Base-by-base conservation (phyloP, 2,329 filamentous ascomycete species). In the Curvularia verruculosa region DNA sequence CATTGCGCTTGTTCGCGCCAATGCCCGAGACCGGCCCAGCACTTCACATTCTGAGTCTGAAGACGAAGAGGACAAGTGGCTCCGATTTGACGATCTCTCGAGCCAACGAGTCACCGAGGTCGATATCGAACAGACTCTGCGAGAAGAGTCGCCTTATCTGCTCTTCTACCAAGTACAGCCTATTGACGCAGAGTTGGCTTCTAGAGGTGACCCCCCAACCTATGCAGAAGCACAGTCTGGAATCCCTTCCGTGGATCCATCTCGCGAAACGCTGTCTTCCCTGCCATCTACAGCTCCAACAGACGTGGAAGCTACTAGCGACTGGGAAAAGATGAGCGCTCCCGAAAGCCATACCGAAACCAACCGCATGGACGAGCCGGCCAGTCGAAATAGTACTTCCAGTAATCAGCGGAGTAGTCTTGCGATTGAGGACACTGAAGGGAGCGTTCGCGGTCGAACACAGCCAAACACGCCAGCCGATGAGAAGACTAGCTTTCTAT, bases 161-260 rank as follows among this genome's bases (percentile, higher is more conserved):
- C 81, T 99, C 0, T 98, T 98, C 76, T 99, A 97, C 71, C 94
- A 97, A 75, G 91, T 98, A 39, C 85, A 96, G 28, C 93, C 94
- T 0, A 92, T 96, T 69, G 86, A 91, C 28, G 90, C 93, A 54
- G 84, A 89, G 61, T 76, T 78, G n/a, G 73, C 74, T 45, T 60
- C 63, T 10, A 62, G 73, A 58, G 70, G 74, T 18, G 71, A 75
- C 48, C 74, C 79, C 34, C 80, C 80, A 0, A 72, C 63, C 4
- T 82, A 82, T 51, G 67, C 71, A 10, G 80, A 80, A 54, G 60
- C 63, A 21, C 53, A 68, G 31, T 64, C 57, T 9, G 58, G 54
- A 18, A 36, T 62, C 5, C 64, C 65, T 2, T 64, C 66, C 3
- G 49, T 60, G 47, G 69, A 61, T 53, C 63, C 64, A 41, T 75